Base-by-base conservation (phyloP, 306 rosid species). In the Hippophae gyantsensis region DNA sequence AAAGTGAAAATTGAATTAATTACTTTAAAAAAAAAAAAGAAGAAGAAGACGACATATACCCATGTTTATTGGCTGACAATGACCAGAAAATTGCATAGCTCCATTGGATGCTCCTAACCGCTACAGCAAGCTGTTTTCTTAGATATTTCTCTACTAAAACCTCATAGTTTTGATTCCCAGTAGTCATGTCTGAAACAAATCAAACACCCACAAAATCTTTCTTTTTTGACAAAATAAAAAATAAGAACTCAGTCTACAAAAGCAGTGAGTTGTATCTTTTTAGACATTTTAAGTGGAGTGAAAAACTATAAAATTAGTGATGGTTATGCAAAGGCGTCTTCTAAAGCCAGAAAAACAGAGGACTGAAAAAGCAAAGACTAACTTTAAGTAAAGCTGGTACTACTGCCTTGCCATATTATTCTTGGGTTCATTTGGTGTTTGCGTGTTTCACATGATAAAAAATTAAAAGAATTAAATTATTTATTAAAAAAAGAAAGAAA, bases 31-130 rank as follows among this genome's bases (percentile, higher is more conserved):
- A 56, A 72, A 47, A 56, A 18, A 18, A 18, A 18, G 23, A 18
- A 18, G 23, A 18, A 18, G 23, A 18, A 18, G 23, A 18, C 23
- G 18, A 18, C 3, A 10, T 9, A 51, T 77, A 89, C 97, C 95
- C 84, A 74, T 79, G 68, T 67, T 84, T 77, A 63, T 61, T 69
- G 10, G 86, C 58, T 59, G 92, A 89, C 58, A 75, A 62, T 10
- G 89, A 77, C 97, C 97, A 89, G 85, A 89, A 83, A 66, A 89
- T 78, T 10, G 89, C 95, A 74, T 86, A 89, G 74, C 92, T 89
- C 97, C 97, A 89, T 6, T 83, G 90, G 18, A 89, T 74, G 44
- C 92, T 86, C 73, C 83, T 89, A 3, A 89, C 89, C 56, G 92
- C 87, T 66, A 86, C 81, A 54, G 92, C 95, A 46, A 89, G 84